Conservation (phyloP, 768 basidiomycete genomes). For the Leccinum rimulosum region DNA sequence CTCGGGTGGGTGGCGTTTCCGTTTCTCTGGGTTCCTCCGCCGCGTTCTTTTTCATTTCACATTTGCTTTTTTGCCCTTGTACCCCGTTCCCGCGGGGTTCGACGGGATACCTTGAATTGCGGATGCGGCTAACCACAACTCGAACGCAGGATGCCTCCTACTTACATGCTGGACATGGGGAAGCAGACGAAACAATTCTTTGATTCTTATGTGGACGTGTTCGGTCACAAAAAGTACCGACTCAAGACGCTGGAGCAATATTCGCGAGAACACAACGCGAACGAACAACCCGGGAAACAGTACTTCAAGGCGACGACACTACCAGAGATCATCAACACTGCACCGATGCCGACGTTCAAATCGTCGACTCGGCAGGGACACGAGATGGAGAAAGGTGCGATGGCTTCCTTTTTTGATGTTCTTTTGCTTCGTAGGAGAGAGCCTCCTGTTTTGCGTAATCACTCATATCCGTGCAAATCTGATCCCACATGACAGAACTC, state of each 20-base stretch:
- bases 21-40: neutral
- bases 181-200: slow-evolving; percentile 97
- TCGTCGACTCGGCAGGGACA: slow-evolving; percentile 64
- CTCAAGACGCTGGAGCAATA: slow-evolving; percentile 95
- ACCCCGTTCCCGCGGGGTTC: neutral
- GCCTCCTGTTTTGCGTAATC: slow-evolving; percentile 7
- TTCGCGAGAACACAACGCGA: slow-evolving; percentile 88
- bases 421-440: neutral
- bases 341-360: slow-evolving; percentile 88
- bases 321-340: slow-evolving; percentile 93
- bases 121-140: slow-evolving; percentile 1
- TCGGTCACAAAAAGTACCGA: slow-evolving; percentile 79
- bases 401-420: neutral
- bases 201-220: slow-evolving; percentile 70
- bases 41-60: neutral
- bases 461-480: slow-evolving; percentile 15
- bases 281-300: slow-evolving; percentile 98
- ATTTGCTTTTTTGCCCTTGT: neutral
- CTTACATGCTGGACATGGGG: slow-evolving; percentile 92
- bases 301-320: slow-evolving; percentile 95
- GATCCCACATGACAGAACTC: slow-evolving; percentile 58
- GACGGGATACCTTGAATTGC: neutral
- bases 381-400: slow-evolving; percentile 87
- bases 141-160: slow-evolving; percentile 71
- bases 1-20: slow-evolving; percentile 68